Evolutionary conservation across 1,284 basidiomycete genomes (phyloP), one percentile per base, ranked within the genome.

Genomic region (Phlebopus sp.): DNA sequence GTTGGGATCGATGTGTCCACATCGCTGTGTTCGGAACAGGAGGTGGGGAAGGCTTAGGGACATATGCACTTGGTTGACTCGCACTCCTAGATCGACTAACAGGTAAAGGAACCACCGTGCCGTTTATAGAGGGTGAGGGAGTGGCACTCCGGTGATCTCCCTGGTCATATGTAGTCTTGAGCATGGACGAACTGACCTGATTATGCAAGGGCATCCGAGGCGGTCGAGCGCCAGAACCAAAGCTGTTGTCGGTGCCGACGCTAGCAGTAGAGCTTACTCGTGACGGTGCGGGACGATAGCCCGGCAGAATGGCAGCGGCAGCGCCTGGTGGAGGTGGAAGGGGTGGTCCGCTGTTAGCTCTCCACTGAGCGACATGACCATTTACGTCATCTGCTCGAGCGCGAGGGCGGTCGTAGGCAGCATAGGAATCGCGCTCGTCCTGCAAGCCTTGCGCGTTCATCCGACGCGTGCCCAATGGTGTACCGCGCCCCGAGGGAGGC

Each of bases 311-410:
- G 36, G 55, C 39, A 13, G 18, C 35, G 14, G 50, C 29, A 37
- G 49, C 39, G 34, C 56, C 51, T 36, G 66, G 59, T 21, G 70
- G 60, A 13, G 50, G 63, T n/a, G 62, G 62, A 36, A 55, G 57
- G 34, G 58, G 63, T 29, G 27, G 27, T 53, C 64, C 69, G 51
- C 66, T 72, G n/a, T 57, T 45, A 23, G 60, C 62, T 55, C 81
- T 71, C 86, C 86, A 88, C 53, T 83, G 82, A 1, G 88, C 82
- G 15, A 77, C 71, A 14, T 78, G 72, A 2, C 85, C 82, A 54
- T 79, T 81, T 45, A 76, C 73, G 60, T 88, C 86, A 60, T 91
- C 88, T 10, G 87, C 87, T 54, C 82, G 76, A n/a, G 84, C 83
- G 34, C 88, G 75, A 15, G 80, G 74, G 19, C 80, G 73, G 13